phyloP scores from a whole-genome alignment of 345 rosid species.

The Tarenaya hassleriana region DNA sequence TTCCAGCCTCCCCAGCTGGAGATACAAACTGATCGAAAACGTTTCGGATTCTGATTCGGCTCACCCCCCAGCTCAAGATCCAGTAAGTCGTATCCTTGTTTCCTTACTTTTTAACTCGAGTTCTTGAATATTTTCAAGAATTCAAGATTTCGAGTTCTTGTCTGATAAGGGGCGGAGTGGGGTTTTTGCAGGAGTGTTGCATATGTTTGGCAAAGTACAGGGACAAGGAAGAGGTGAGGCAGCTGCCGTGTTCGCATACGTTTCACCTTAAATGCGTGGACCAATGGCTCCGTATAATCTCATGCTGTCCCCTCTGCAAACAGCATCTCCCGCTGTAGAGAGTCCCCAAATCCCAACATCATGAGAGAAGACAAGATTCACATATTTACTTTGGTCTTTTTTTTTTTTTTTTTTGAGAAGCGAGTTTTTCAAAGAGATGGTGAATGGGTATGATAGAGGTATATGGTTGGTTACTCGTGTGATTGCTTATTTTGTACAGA shows the following conservation, averaged over 20 bases:
- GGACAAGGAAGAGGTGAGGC: constrained; percentile 83
- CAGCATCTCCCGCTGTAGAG: constrained; percentile 74
- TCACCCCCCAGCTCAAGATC: constrained; percentile 36
- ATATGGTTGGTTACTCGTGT: no score
- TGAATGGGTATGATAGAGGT: no score
- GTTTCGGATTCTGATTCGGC: constrained; percentile 25
- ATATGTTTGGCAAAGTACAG: constrained; percentile 79
- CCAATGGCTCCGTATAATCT: constrained; percentile 91
- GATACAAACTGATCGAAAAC: constrained; percentile 43
- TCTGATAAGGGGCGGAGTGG: no score
- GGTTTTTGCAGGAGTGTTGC: constrained; percentile 70
- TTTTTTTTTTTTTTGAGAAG: no score
- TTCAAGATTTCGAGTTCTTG: no score
- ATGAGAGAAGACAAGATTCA: no score
- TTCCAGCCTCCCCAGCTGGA: constrained; percentile 76
- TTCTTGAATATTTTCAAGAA: no score
- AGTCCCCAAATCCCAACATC: no score
- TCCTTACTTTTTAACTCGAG: no score
- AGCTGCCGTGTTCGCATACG: constrained; percentile 82
- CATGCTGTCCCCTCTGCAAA: constrained; percentile 96
- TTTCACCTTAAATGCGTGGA: constrained; percentile 93
- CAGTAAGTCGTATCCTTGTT: constrained; percentile 28
- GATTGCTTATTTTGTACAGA: no score
- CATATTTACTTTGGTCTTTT: no score
- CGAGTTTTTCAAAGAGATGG: no score